A percentile compares a stretch with the other conserved stretches of the same genome.
Conservation (phyloP, 2,329 filamentous ascomycete species). For the Ampelomyces quisqualis region DNA sequence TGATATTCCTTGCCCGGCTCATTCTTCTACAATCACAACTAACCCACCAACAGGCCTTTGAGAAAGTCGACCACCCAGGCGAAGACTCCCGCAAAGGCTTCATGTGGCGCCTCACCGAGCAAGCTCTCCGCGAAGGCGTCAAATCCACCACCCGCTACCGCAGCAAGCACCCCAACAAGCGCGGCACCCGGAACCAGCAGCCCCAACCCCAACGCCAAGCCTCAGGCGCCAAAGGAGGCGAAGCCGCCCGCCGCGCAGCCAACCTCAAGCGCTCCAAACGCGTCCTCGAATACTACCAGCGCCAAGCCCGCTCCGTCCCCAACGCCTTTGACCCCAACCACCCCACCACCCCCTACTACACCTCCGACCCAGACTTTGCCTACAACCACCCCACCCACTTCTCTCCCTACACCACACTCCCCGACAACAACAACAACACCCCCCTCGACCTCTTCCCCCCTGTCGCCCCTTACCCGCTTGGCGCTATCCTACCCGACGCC, state of each 20-base stretch:
- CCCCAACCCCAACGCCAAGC: constrained; percentile 46
- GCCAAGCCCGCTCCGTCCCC: constrained; percentile 23
- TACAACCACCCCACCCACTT: constrained; percentile 3
- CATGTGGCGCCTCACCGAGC: constrained; percentile 74
- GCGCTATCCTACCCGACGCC: background rate
- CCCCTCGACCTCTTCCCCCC: background rate
- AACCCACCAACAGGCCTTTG: constrained; percentile 52
- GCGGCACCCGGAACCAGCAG: constrained; percentile 28
- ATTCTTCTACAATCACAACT: constrained; percentile 5
- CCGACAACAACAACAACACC: background rate
- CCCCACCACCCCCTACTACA: constrained; percentile 20
- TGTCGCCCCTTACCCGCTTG: too few species aligned
- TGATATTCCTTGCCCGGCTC: constrained; percentile 30
- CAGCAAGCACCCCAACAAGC: constrained; percentile 49
- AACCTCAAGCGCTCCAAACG: constrained; percentile 24
- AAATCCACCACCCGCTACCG: constrained; percentile 74
- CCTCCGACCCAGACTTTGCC: constrained; percentile 23
- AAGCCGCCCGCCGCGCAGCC: constrained; percentile 42
- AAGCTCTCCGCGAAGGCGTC: constrained; percentile 70
- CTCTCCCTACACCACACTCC: background rate
- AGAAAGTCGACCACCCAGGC: constrained; percentile 52
- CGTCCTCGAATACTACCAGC: constrained; percentile 18
- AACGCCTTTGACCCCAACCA: constrained; percentile 14
- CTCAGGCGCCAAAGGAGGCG: constrained; percentile 50
- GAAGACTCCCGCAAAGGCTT: constrained; percentile 65